Evolutionary conservation across 208 protist species (phyloP), one percentile per base, ranked within the genome.

Genomic region (Acanthamoeba pearcei): DNA sequence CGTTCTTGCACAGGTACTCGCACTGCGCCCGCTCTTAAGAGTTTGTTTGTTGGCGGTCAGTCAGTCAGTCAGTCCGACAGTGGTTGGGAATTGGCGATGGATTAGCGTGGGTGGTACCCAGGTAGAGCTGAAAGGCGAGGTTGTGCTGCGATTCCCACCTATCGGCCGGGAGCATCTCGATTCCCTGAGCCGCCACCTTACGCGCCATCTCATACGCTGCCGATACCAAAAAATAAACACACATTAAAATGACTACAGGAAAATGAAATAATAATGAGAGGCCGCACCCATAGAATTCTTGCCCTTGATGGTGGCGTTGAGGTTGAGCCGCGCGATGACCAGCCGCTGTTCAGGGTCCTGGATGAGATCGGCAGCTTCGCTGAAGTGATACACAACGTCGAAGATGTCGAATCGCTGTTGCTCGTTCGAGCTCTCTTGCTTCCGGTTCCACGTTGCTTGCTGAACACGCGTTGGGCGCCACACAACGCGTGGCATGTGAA

Each of bases 1-100:
- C 38, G 49, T 93, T 93, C 24, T 78, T 93, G 51, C 88, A 55
- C 88, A 93, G 51, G 66, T 93, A 93, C 29, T 93, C 88, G 66
- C 88, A 93, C 62, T 80, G 60, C n/a, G 88, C 88, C 27, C 38
- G 22, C 88, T 93, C 88, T 93, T 53, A n/a, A n/a, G n/a, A n/a
- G 64, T 42, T 29, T 42, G 22, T 17, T 60, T 24, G 13, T 19
- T 13, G 13, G 17, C 19, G 24, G 19, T 24, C 2, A 24, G n/a
- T 12, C 27, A 9, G 32, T 10, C 66, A 42, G n/a, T 3, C 27
- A 35, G n/a, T n/a, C n/a, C n/a, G n/a, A n/a, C n/a, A n/a, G n/a
- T n/a, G 42, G 42, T 49, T 5, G 42, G 42, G 2, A 10, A 49
- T 51, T 51, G 12, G 46, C 19, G 27, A 32, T n/a, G 64, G 5